phyloP scores from a whole-genome alignment of 176 grass and related monocot genomes.

The Eragrostis curvula region DNA sequence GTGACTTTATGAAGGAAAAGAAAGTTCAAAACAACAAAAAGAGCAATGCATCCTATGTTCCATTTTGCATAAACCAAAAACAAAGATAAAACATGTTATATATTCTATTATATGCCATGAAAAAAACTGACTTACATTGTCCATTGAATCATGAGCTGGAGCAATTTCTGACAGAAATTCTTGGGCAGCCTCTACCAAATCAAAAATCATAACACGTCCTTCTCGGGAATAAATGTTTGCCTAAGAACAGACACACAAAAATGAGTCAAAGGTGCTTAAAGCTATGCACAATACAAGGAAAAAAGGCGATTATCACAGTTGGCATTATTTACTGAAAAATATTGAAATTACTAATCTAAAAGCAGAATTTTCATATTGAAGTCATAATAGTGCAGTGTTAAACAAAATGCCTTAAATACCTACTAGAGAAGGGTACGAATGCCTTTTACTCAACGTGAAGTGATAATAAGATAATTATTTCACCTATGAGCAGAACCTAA shows the following conservation, averaged over 20 bases:
- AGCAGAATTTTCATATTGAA: conserved; percentile 7
- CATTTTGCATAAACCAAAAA: conserved; percentile 1
- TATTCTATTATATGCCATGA: conserved; percentile 25
- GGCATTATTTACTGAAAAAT: background rate
- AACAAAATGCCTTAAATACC: background rate
- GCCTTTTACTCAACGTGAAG: background rate
- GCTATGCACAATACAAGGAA: conserved; percentile 1
- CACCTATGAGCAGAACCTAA: background rate
- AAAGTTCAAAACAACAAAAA: conserved; percentile 8
- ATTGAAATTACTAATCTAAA: background rate
- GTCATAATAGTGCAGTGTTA: background rate
- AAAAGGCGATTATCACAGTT: conserved; percentile 12
- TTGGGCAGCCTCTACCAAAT: conserved; percentile 95
- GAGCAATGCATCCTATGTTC: background rate
- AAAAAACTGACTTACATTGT: conserved; percentile 59
- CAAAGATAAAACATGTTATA: conserved; percentile 11
- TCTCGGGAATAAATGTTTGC: conserved; percentile 91
- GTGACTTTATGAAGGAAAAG: background rate
- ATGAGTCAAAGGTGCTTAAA: conserved; percentile 32
- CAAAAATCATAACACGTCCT: conserved; percentile 95
- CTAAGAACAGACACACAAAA: conserved; percentile 45
- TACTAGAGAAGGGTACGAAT: background rate
- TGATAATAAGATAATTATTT: background rate
- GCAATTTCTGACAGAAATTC: conserved; percentile 90
- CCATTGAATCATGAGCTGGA: conserved; percentile 47